Conservation (phyloP, 2,329 filamentous ascomycete genomes). For the Fusarium hostae region DNA sequence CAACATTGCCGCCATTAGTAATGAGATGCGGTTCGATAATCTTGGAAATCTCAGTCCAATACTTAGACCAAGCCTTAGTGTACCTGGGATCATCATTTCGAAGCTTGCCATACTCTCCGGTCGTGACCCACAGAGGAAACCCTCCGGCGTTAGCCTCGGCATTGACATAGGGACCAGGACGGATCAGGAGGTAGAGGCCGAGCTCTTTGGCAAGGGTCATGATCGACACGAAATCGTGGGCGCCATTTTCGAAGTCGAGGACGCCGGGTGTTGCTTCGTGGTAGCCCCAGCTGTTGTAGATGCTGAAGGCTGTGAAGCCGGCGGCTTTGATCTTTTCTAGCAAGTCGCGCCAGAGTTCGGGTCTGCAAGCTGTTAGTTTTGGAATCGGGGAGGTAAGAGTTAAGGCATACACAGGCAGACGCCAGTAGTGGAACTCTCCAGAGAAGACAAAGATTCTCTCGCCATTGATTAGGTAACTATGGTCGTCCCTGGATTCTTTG, state of each 20-base stretch:
- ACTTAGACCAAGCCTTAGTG: constrained; percentile 64
- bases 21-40: constrained; percentile 64
- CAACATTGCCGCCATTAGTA: constrained; percentile 67
- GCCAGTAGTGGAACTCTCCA: constrained; percentile 57
- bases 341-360: constrained; percentile 55
- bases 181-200: constrained; percentile 56
- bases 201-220: constrained; percentile 59
- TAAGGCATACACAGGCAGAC: constrained; percentile 53
- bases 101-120: constrained; percentile 65
- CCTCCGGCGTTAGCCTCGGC: constrained; percentile 72
- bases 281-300: constrained; percentile 57
- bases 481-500: constrained; percentile 50
- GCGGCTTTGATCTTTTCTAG: constrained; percentile 57
- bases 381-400: no score
- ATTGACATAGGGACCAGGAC: constrained; percentile 72
- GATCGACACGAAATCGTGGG: constrained; percentile 61
- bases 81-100: constrained; percentile 64
- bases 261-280: constrained; percentile 50
- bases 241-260: constrained; percentile 46
- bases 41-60: constrained; percentile 60
- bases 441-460: constrained; percentile 57
- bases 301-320: constrained; percentile 57
- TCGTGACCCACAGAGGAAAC: constrained; percentile 71
- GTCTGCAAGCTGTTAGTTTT: constrained; percentile 12
- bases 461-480: constrained; percentile 55